Conservation (phyloP, 1,139 yeast genomes). For the Yamadazyma buinensis region DNA sequence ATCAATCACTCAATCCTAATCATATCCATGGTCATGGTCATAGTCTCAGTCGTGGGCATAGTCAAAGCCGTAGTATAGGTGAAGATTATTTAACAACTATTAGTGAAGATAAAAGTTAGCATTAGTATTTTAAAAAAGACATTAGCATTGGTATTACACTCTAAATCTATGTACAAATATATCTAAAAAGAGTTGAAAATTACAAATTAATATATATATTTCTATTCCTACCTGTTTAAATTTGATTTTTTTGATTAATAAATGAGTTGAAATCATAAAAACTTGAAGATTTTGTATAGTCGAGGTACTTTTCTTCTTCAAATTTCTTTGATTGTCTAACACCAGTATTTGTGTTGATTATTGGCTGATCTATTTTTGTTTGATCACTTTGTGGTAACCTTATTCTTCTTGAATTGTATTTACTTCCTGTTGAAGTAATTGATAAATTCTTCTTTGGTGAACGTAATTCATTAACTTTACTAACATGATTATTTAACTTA, state of each 20-base stretch:
- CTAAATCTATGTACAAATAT: too few species aligned
- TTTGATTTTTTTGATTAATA: constrained; percentile 24
- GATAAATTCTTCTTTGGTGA: not conserved
- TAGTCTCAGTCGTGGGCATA: too few species aligned
- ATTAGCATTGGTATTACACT: too few species aligned
- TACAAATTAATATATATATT: too few species aligned
- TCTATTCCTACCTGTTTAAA: not conserved
- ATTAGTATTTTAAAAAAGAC: too few species aligned
- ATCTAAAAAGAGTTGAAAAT: too few species aligned
- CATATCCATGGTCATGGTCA: too few species aligned
- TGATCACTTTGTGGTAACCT: constrained; percentile 14
- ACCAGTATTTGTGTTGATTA: too few species aligned
- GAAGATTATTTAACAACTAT: constrained; percentile 10
- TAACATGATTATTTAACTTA: not conserved
- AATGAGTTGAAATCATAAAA: constrained; percentile 36
- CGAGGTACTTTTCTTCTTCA: constrained; percentile 21
- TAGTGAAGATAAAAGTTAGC: constrained; percentile 6
- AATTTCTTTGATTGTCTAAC: too few species aligned
- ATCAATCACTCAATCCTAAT: too few species aligned
- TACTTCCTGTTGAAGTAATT: constrained; percentile 12
- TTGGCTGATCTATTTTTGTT: too few species aligned
- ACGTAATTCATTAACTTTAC: not conserved
- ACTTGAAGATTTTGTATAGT: constrained; percentile 21
- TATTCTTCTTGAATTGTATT: constrained; percentile 20
- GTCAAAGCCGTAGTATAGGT: too few species aligned